Evolutionary conservation across 2,329 filamentous ascomycete species (phyloP), one percentile per base, ranked within the genome.

Genomic region (Verticillium isaacii): DNA sequence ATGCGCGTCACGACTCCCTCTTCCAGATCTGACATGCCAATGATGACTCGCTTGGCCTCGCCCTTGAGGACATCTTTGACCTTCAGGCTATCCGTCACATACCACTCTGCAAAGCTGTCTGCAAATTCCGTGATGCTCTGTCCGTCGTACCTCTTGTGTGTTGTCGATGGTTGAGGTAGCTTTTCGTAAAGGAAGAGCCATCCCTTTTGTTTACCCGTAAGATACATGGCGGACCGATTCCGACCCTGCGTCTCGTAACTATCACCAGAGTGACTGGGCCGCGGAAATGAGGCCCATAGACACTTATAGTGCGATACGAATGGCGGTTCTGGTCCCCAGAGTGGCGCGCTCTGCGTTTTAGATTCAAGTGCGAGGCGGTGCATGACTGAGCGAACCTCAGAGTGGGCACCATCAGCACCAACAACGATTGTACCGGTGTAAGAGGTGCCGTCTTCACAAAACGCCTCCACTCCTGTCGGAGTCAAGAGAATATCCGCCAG

Each of bases 111-210:
- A 56, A 74, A 71, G 11, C 63, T 61, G 1, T 52, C 63, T 11
- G 67, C 70, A 17, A 72, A 64, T 2, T 63, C 64, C 3, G 69
- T 65, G 5, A 70, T 55, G n/a, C 75, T 73, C 3, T 65, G 57
- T 2, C 68, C 56, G 1, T 66, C 71, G 57, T 74, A 74, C 1
- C 54, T 32, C 14, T 64, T 58, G 0, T 68, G 68, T 17, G 71
- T 68, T 2, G 32, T 65, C 1, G 72, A 72, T n/a, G 69, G 67
- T 25, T 64, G 14, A 0, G 66, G 54, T 0, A 76, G 64, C 57
- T 68, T 70, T 60, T 77, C 69, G 56, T 74, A 77, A 0, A 75
- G 57, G 29, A 74, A 72, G 6, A 76, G 65, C 70, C 72, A 75
- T 1, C 66, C 66, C 4, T 68, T 65, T 0, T 74, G 68, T 6